Percentiles rank a stretch among this genome's conserved stretches.
These are phyloP conservation scores for Colletotrichum gigasporum DNA, from an alignment of 2,329 filamentous ascomycete species.

Conservation along the genomic window DNA sequence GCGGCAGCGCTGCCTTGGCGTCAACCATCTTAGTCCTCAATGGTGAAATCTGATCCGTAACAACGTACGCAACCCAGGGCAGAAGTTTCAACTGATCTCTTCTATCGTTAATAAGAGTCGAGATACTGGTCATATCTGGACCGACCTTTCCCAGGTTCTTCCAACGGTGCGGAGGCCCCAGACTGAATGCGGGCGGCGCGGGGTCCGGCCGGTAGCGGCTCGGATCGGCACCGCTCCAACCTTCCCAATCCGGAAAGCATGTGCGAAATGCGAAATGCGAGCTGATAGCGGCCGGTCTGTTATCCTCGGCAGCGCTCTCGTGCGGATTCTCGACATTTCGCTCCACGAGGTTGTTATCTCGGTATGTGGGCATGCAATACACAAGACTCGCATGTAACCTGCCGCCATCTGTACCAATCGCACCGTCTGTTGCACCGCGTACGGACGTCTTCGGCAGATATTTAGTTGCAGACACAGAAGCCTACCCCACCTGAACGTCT, in stretches of 20 bases:
- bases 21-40: no score
- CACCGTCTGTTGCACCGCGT: no score
- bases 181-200: neutral
- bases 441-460: neutral
- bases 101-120: no score
- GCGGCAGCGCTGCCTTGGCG: no score
- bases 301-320: neutral
- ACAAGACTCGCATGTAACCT: no score
- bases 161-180: neutral
- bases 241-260: slow-evolving; percentile 3
- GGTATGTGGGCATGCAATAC: no score
- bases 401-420: no score
- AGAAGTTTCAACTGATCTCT: no score
- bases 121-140: no score
- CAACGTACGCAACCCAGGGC: no score
- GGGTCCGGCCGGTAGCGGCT: neutral
- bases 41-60: no score
- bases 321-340: neutral
- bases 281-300: neutral
- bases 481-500: neutral
- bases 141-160: no score
- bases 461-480: neutral
- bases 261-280: neutral
- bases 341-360: neutral
- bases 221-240: neutral